Conservation (phyloP, 1,284 basidiomycete genomes). For the Earliella scabrosa region DNA sequence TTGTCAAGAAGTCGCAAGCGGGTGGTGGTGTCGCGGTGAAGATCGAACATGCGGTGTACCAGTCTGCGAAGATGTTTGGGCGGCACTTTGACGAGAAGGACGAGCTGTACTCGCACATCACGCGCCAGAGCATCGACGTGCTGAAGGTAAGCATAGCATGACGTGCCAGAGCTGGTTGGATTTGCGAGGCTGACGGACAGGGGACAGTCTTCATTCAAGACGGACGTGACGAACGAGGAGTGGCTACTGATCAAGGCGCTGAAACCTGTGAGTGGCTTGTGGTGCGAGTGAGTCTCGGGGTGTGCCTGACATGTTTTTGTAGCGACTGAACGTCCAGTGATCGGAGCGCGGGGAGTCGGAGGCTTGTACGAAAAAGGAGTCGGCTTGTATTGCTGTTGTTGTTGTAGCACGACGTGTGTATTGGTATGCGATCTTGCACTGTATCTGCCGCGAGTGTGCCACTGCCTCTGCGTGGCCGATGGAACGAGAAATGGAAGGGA, state of each 20-base stretch:
- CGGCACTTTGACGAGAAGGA: constrained; percentile 97
- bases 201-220: constrained; percentile 86
- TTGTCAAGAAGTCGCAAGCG: constrained; percentile 92
- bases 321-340: constrained; percentile 56
- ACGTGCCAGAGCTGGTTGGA: constrained; percentile 2
- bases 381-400: too few species aligned
- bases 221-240: constrained; percentile 90
- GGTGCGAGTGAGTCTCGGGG: constrained; percentile 2
- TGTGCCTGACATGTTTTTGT: background rate
- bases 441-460: too few species aligned
- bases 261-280: constrained; percentile 71
- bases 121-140: constrained; percentile 92
- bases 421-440: background rate
- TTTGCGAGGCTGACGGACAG: constrained; percentile 13
- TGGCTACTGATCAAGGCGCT: constrained; percentile 94
- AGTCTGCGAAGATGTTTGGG: constrained; percentile 94
- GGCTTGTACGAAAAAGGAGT: background rate
- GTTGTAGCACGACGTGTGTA: background rate
- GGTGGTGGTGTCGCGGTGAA: constrained; percentile 98
- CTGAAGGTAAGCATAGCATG: constrained; percentile 68
- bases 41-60: constrained; percentile 97
- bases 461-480: background rate
- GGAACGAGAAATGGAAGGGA: background rate
- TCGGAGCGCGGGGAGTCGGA: background rate
- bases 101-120: constrained; percentile 90